Conservation (phyloP, 2,329 filamentous ascomycete species). For the Neonectria neomacrospora region DNA sequence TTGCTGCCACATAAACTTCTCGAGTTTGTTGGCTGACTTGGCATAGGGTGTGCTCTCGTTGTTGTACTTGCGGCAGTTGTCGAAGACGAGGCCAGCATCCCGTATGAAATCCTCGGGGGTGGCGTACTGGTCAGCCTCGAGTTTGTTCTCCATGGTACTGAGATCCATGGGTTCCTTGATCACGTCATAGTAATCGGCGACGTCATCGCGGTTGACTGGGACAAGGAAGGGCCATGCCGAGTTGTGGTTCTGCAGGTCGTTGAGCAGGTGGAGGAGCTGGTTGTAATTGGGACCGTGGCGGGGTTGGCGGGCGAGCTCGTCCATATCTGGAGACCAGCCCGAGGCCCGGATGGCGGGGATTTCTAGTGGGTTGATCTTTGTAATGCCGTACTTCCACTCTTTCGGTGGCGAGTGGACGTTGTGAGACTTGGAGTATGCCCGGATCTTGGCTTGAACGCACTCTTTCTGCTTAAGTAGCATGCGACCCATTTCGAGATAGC, state of each 20-base stretch:
- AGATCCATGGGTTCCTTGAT: conserved; percentile 99
- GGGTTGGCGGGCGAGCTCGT: conserved; percentile 92
- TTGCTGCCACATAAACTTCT: conserved; percentile 94
- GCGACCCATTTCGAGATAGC: conserved; percentile 90
- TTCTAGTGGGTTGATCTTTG: conserved; percentile 82
- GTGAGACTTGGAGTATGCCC: conserved; percentile 89
- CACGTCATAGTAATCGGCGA: conserved; percentile 98
- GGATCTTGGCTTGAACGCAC: conserved; percentile 92
- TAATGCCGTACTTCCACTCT: conserved; percentile 82
- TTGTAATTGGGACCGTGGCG: conserved; percentile 97
- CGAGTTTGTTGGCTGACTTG: conserved; percentile 93
- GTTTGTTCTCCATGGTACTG: conserved; percentile 93
- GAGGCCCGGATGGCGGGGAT: conserved; percentile 91
- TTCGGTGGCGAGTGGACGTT: conserved; percentile 86
- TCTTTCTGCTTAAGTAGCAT: conserved; percentile 99
- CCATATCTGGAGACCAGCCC: conserved; percentile 98
- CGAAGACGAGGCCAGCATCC: conserved; percentile 89
- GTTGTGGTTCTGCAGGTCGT: conserved; percentile 93
- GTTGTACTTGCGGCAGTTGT: conserved; percentile 97
- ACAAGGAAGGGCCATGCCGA: conserved; percentile 95
- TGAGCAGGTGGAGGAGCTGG: conserved; percentile 89
- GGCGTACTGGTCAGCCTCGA: conserved; percentile 91
- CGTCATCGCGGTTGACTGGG: conserved; percentile 94
- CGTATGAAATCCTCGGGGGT: conserved; percentile 92
- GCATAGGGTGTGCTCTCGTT: conserved; percentile 95